Evolutionary conservation across 2,329 filamentous ascomycete species (phyloP).

Genomic region (Basipetospora sp.): DNA sequence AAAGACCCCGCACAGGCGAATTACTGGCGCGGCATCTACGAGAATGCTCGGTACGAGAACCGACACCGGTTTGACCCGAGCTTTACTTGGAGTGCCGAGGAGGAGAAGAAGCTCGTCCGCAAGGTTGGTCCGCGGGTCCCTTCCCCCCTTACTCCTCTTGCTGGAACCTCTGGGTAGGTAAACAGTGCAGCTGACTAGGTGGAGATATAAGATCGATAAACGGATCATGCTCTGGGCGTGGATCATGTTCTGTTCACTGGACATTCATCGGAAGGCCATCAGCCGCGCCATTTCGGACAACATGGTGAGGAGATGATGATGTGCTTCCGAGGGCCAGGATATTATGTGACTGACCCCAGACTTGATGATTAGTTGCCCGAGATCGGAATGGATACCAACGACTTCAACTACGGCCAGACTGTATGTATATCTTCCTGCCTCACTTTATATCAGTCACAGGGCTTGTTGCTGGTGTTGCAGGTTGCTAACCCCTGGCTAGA

Average conservation of each 20-base stretch:
- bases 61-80: conserved; percentile 40
- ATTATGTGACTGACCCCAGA: conserved; percentile 5
- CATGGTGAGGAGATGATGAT: conserved; percentile 14
- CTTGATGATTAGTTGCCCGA: conserved; percentile 16
- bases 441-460: conserved; percentile 22
- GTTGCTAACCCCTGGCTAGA: conserved; percentile 23
- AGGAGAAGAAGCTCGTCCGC: conserved; percentile 28
- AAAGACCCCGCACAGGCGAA: conserved; percentile 34
- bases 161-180: conserved; percentile 10
- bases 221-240: conserved; percentile 32
- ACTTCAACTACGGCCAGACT: conserved; percentile 18
- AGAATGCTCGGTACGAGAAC: conserved; percentile 44
- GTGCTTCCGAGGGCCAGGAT: conserved; percentile 1
- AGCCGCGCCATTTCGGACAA: conserved; percentile 27
- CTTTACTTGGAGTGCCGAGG: conserved; percentile 29
- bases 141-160: background rate
- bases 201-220: conserved; percentile 39
- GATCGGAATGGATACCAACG: conserved; percentile 18
- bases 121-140: conserved; percentile 13
- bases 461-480: conserved; percentile 30
- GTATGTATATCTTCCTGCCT: conserved; percentile 20
- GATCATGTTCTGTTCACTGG: conserved; percentile 24
- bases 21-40: conserved; percentile 39
- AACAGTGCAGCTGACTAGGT: conserved; percentile 12
- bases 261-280: conserved; percentile 32